These are phyloP conservation scores for Drosera spatulata DNA, from an alignment of 179 eudicot species.

Conservation along the genomic window DNA sequence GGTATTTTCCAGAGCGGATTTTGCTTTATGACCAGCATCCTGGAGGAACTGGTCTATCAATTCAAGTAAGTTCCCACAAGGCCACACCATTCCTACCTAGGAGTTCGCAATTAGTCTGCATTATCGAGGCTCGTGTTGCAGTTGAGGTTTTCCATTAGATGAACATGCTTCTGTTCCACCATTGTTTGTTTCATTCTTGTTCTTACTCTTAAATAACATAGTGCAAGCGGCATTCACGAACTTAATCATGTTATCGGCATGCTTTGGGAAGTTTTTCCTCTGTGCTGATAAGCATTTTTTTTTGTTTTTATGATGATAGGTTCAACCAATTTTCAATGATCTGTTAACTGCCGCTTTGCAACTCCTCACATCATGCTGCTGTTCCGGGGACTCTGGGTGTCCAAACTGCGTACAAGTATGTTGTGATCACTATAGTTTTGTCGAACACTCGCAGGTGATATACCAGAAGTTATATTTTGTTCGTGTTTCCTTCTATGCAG, in stretches of 20 bases:
- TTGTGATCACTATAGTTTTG: neutral
- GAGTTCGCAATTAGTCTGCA: too few species aligned
- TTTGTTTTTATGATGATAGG: conserved; percentile 17
- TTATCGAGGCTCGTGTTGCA: too few species aligned
- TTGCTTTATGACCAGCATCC: conserved; percentile 82
- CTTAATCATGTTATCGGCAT: too few species aligned
- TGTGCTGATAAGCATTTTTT: neutral
- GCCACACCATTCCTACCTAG: neutral
- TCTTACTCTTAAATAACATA: too few species aligned
- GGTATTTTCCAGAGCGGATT: conserved; percentile 74
- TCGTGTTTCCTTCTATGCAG: conserved; percentile 21
- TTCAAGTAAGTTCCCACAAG: conserved; percentile 40
- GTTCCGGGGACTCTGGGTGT: conserved; percentile 70
- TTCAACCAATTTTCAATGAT: conserved; percentile 67
- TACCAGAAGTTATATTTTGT: too few species aligned
- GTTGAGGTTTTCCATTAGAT: too few species aligned
- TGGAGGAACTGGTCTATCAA: conserved; percentile 88
- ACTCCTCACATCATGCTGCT: conserved; percentile 68
- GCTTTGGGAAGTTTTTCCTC: too few species aligned
- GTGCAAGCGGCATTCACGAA: too few species aligned
- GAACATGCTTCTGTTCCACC: too few species aligned
- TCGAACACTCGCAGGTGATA: neutral
- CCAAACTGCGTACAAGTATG: conserved; percentile 82
- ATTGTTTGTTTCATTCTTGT: too few species aligned
- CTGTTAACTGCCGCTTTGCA: conserved; percentile 69